phyloP scores from a whole-genome alignment of 1,284 basidiomycete species.

The Sphagnurus paluster region DNA sequence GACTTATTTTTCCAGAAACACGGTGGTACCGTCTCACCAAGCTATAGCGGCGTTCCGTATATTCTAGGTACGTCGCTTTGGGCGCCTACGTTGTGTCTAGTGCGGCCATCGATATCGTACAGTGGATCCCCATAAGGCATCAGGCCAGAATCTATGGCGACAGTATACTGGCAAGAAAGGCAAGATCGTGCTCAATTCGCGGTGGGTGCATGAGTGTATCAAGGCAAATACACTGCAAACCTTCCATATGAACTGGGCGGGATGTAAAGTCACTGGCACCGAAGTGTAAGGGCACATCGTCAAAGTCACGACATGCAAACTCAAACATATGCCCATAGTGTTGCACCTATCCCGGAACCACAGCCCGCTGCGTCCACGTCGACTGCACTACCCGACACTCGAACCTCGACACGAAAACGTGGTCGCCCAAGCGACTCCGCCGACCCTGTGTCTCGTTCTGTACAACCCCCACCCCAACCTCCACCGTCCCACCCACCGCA shows the following conservation, averaged over 20 bases:
- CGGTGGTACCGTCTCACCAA: conserved; percentile 68
- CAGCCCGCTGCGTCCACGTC: conserved; percentile 10
- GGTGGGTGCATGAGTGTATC: conserved; percentile 76
- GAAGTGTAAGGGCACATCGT: conserved; percentile 52
- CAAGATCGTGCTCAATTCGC: conserved; percentile 68
- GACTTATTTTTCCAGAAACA: conserved; percentile 54
- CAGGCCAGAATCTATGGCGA: conserved; percentile 77
- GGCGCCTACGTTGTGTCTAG: conserved; percentile 6
- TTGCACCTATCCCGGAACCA: conserved; percentile 11
- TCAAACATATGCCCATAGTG: conserved; percentile 9
- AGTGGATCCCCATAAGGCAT: conserved; percentile 75
- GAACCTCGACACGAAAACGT: conserved; percentile 15
- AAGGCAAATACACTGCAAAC: conserved; percentile 65
- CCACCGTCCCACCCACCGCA: conserved; percentile 35
- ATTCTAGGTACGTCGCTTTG: conserved; percentile 60
- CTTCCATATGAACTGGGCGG: conserved; percentile 72
- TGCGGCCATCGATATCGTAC: conserved; percentile 22
- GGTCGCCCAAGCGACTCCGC: conserved; percentile 7
- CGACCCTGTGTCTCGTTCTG: conserved; percentile 13
- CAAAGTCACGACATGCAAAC: background rate
- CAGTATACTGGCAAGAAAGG: conserved; percentile 76
- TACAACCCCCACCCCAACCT: conserved; percentile 19
- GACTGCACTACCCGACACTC: conserved; percentile 5
- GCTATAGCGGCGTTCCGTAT: conserved; percentile 74
- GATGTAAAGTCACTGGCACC: conserved; percentile 73